Conservation (phyloP, 805 yeast species). For the Metschnikowia koreensis region DNA sequence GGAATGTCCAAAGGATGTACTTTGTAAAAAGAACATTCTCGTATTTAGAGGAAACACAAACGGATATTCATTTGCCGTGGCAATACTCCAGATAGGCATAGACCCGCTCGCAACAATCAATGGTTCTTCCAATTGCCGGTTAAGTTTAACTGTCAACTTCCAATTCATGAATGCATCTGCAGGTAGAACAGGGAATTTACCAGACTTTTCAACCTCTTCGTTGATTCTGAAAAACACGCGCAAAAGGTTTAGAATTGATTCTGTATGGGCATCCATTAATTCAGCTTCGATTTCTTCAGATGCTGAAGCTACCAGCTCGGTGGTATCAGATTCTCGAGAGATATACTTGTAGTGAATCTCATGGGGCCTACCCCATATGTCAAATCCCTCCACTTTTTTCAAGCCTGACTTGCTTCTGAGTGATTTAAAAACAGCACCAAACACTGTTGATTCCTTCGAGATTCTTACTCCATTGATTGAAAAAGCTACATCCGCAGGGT, state of each 20-base stretch:
- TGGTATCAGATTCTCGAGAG: not conserved
- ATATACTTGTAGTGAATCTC: constrained; percentile 40
- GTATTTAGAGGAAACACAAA: constrained; percentile 84
- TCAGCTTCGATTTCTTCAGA: constrained; percentile 21
- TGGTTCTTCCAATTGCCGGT: constrained; percentile 87
- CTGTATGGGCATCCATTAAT: constrained; percentile 28
- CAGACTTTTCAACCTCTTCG: constrained; percentile 8
- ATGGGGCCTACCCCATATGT: constrained; percentile 61
- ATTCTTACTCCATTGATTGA: constrained; percentile 53
- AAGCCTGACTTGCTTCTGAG: constrained; percentile 39
- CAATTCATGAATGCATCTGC: constrained; percentile 58
- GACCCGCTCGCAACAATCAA: constrained; percentile 82
- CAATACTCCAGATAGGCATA: constrained; percentile 80
- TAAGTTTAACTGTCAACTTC: constrained; percentile 81
- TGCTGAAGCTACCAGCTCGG: not conserved
- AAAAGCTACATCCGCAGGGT: constrained; percentile 45
- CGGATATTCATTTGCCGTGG: constrained; percentile 69
- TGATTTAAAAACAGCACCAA: constrained; percentile 66
- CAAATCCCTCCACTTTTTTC: constrained; percentile 40
- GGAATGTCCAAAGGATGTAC: constrained; percentile 89
- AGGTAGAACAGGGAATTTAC: constrained; percentile 18
- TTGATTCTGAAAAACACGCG: constrained; percentile 46
- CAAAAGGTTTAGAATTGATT: constrained; percentile 47
- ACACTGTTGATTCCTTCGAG: constrained; percentile 67
- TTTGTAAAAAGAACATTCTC: constrained; percentile 71